Evolutionary conservation across 2,329 filamentous ascomycete species (phyloP), one percentile per base, ranked within the genome.

Genomic region (Alternaria novae-zelandiae): DNA sequence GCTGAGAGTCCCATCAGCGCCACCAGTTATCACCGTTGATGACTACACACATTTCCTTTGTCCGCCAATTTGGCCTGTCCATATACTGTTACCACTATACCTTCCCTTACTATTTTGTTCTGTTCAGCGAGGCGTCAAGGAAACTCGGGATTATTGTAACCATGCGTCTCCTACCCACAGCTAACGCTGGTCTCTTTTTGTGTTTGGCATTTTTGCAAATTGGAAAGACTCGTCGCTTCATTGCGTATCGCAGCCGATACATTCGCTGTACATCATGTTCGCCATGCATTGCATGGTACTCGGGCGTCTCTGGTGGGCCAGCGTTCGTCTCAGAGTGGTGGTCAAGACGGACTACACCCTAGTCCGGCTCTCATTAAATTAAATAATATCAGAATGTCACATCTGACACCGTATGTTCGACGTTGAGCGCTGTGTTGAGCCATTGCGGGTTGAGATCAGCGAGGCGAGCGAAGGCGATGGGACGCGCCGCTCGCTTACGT

Each of bases 91-190:
- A 49, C 61, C 65, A 68, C 55, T 54, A 66, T 65, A 49, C 23
- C 54, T 60, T 59, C 47, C 63, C 63, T 56, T 50, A 54, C 54
- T 20, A 61, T 63, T 50, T 62, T 8, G 54, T 56, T 23, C 44
- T 57, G 54, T 59, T 70, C 65, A 75, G 73, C 70, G 70, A 66
- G 75, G 73, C 71, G 74, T 78, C 57, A 44, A 61, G 64, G 55
- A 70, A 67, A 66, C 65, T 54, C 15, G 50, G 55, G 59, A 30
- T 53, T 54, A 62, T 56, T 49, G 60, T 64, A 66, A 66, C 67
- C 64, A 60, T 51, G 64, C 46, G 43, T 55, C 41, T 57, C 55
- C 41, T 61, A 62, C 63, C 59, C 53, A 65, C 36, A 57, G 68
- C 64, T 56, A 64, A 53, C 59, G 66, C 54, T 53, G 41, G 54